These are phyloP conservation scores for Podospora comata DNA, from an alignment of 495 filamentous ascomycete genomes.

Conservation along the genomic window DNA sequence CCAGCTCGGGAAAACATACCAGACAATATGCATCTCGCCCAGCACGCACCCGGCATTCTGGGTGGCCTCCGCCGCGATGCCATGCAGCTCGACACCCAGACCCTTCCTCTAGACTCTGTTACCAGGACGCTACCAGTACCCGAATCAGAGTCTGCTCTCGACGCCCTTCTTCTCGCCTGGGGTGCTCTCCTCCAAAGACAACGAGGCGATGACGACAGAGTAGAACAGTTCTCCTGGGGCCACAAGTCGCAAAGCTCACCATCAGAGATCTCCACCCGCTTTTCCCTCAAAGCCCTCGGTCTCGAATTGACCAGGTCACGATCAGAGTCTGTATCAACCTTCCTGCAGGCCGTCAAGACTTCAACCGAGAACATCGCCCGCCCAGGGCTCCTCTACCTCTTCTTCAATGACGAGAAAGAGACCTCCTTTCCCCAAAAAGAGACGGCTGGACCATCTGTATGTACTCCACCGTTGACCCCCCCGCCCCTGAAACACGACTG, in stretches of 20 bases:
- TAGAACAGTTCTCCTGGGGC: slow-evolving; percentile 20
- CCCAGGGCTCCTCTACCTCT: slow-evolving; percentile 5
- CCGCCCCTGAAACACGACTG: not conserved
- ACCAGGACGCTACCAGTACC: slow-evolving; percentile 10
- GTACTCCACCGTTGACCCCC: not conserved
- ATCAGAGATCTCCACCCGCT: slow-evolving; percentile 2
- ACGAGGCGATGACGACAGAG: slow-evolving; percentile 13
- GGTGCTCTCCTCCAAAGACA: slow-evolving; percentile 18
- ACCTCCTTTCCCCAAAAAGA: not conserved
- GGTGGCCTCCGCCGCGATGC: not conserved
- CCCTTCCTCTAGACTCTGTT: slow-evolving; percentile 7
- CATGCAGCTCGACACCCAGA: slow-evolving; percentile 9
- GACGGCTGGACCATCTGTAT: slow-evolving; percentile 11
- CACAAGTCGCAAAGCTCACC: slow-evolving; percentile 5
- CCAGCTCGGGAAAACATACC: not conserved
- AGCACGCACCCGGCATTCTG: slow-evolving; percentile 13
- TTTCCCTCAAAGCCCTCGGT: slow-evolving; percentile 11
- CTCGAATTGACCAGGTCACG: slow-evolving; percentile 12
- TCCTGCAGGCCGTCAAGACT: slow-evolving; percentile 5
- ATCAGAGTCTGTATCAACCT: slow-evolving; percentile 10
- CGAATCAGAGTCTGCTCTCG: slow-evolving; percentile 8
- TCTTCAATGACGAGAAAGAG: slow-evolving; percentile 17
- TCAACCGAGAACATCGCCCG: slow-evolving; percentile 3
- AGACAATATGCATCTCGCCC: slow-evolving; percentile 20
- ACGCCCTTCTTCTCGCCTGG: slow-evolving; percentile 23